phyloP scores from a whole-genome alignment of 306 rosid species.

The Trifolium repens region DNA sequence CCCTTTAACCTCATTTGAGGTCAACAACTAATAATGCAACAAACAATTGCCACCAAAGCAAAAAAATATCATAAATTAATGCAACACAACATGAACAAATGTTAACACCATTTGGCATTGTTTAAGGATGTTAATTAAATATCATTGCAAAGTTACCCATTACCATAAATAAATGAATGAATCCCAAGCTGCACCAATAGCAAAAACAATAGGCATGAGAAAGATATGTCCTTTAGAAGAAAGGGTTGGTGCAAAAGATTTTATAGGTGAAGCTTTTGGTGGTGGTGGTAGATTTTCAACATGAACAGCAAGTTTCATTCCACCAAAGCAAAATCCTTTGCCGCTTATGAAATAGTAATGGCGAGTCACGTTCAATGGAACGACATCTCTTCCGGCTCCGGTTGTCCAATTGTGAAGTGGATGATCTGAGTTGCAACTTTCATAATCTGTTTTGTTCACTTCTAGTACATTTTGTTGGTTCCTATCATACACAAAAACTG shows the following conservation, averaged over 20 bases:
- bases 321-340: conserved; percentile 85
- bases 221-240: conserved; percentile 46
- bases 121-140: background rate
- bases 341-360: conserved; percentile 79
- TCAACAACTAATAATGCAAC: conserved; percentile 30
- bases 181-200: conserved; percentile 70
- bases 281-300: conserved; percentile 84
- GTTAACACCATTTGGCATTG: conserved; percentile 27
- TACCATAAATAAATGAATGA: conserved; percentile 54
- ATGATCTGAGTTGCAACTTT: conserved; percentile 69
- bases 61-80: too few species aligned
- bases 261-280: conserved; percentile 53
- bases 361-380: conserved; percentile 78
- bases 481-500: conserved; percentile 94
- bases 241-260: conserved; percentile 41
- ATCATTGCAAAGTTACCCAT: conserved; percentile 44
- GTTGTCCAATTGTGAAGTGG: conserved; percentile 79
- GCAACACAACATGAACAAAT: conserved; percentile 36
- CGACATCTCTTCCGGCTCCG: conserved; percentile 96
- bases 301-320: conserved; percentile 76
- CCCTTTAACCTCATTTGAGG: conserved; percentile 42
- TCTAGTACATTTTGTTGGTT: conserved; percentile 80
- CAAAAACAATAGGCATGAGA: conserved; percentile 59
- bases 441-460: conserved; percentile 89
- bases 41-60: conserved; percentile 32